These are phyloP conservation scores for Aspergillus novofumigatus DNA, from an alignment of 2,329 filamentous ascomycete genomes.

Conservation along the genomic window DNA sequence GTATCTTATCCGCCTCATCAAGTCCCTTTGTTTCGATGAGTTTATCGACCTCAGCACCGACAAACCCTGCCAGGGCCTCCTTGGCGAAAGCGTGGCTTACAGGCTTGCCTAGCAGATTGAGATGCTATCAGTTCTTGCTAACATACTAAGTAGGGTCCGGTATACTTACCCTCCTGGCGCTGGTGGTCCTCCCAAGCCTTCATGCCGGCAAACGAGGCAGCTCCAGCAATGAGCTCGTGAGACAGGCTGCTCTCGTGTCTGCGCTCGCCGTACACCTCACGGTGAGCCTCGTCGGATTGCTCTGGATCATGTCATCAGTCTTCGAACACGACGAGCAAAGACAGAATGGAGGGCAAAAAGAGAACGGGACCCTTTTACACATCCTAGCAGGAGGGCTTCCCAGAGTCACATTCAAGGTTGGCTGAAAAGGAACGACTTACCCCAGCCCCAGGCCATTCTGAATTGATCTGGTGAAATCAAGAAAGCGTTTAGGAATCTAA, in stretches of 20 bases:
- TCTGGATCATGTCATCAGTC: constrained; percentile 29
- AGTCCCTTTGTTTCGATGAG: constrained; percentile 68
- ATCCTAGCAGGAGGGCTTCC: background rate
- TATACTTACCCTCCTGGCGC: constrained; percentile 58
- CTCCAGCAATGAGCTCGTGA: constrained; percentile 72
- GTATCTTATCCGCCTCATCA: constrained; percentile 55
- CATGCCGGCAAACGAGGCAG: constrained; percentile 73
- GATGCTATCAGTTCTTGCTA: background rate
- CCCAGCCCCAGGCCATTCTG: constrained; percentile 35
- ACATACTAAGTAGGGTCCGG: background rate
- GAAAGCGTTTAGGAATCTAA: background rate
- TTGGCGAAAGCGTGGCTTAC: constrained; percentile 73
- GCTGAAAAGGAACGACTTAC: constrained; percentile 18
- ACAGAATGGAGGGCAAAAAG: background rate
- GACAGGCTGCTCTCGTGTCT: constrained; percentile 60
- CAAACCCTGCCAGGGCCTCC: constrained; percentile 68
- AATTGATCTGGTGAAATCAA: constrained; percentile 7
- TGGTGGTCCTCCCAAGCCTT: constrained; percentile 75
- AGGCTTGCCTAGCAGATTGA: constrained; percentile 54
- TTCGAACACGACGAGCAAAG: background rate
- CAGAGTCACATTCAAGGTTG: background rate
- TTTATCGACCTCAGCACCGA: constrained; percentile 71
- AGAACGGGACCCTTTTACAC: background rate
- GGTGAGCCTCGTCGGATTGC: constrained; percentile 51
- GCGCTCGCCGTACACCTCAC: constrained; percentile 50